A percentile compares a stretch with the other conserved stretches of the same genome.
Evolutionary conservation across 2,329 filamentous ascomycete species (phyloP).

Genomic region (Hymenotorrendiella dingleyae): DNA sequence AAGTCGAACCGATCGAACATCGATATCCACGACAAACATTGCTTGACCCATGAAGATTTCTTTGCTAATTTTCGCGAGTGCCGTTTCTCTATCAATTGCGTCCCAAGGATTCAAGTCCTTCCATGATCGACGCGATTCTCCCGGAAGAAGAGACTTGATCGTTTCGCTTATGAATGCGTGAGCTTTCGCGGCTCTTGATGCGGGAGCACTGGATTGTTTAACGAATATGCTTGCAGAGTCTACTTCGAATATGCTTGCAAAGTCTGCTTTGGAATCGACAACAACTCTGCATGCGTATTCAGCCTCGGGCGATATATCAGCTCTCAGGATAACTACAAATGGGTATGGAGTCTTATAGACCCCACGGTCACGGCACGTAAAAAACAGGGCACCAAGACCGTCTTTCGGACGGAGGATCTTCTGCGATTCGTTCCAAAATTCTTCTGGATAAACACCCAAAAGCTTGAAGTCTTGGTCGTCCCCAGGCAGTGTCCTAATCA

Average conservation of each 20-base stretch:
- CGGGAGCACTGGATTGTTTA: no score
- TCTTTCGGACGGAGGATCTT: background rate
- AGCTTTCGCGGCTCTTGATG: no score
- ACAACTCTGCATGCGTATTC: slow-evolving; percentile 1
- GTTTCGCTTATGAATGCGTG: no score
- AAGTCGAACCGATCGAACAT: background rate
- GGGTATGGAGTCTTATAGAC: background rate
- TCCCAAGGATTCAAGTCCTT: background rate
- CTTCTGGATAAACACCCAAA: background rate
- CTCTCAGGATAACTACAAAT: background rate
- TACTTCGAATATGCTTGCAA: no score
- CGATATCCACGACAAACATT: slow-evolving; percentile 9
- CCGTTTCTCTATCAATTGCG: background rate
- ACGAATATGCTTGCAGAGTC: no score
- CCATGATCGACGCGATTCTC: no score
- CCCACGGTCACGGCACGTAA: background rate
- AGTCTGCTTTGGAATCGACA: background rate
- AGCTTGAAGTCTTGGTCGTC: background rate
- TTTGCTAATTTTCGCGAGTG: slow-evolving; percentile 4
- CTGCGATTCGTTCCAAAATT: slow-evolving; percentile 1
- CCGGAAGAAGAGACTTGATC: no score
- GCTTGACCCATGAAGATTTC: slow-evolving; percentile 7
- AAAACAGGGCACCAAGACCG: background rate
- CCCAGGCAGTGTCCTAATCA: slow-evolving; percentile 3
- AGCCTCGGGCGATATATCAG: background rate